Evolutionary conservation across 2,329 filamentous ascomycete genomes (phyloP), one percentile per base, ranked within the genome.

Genomic region (Alternaria brassicae): DNA sequence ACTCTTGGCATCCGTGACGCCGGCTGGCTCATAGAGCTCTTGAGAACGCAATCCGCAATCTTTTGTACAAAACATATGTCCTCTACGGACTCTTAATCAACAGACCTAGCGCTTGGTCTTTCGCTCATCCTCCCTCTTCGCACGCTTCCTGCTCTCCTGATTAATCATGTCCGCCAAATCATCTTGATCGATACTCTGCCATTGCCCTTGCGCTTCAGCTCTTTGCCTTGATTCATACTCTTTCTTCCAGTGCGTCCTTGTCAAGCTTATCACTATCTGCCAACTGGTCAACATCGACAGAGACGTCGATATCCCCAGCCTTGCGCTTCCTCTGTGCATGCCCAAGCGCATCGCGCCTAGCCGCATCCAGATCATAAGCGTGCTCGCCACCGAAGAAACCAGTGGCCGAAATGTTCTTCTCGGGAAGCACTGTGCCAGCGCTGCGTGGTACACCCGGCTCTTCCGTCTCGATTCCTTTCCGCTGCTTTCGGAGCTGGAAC

Each of bases 371-470:
- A 79, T 99, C 93, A 79, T 99, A 99, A 15, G 91, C 91, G 73
- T 92, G 90, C 75, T 98, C 94, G 70, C 92, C 93, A 68, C 95
- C 95, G 76, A 99, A 98, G 86, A 99, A 98, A 44, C 95, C 95
- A 69, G 93, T 90, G 5, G 92, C 88, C 51, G 90, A 88, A 21
- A 93, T 89, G 74, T 94, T 89, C 58, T 91, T 91, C 80, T 99
- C 94, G 10, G 92, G 92, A 21, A 99, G 86, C 47, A 99, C 89
- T 19, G 92, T 93, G 78, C 95, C 97, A 15, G 95, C 93, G 21
- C 89, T 89, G 64, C 91, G 89, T 7, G 91, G 91, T 13, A 65
- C 69, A 15, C 81, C 84, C 0, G 88, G 87, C 61, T 96, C 92
- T 76, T 97, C 93, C 0, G 93, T 96, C 71, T 97, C 93, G 59